Evolutionary conservation across 1,284 basidiomycete species (phyloP).

Genomic region (Cystobasidium pallidum): DNA sequence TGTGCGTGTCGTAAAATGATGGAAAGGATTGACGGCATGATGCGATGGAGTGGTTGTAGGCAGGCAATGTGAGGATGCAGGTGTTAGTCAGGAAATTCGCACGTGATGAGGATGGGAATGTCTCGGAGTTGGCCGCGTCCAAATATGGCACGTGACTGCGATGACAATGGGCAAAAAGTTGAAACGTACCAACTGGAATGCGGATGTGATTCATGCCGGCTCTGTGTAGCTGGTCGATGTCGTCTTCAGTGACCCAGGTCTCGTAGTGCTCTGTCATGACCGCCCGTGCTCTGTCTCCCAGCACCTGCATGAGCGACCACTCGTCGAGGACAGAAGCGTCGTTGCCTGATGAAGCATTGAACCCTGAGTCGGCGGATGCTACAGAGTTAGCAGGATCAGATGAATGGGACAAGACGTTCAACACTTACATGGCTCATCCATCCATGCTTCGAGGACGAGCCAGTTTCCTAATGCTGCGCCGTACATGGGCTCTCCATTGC

Average conservation of each 20-base stretch:
- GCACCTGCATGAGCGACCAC: conserved; percentile 54
- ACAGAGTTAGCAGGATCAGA: background rate
- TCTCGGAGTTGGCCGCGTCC: background rate
- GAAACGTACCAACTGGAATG: conserved; percentile 18
- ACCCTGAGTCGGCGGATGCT: conserved; percentile 49
- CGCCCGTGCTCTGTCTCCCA: conserved; percentile 49
- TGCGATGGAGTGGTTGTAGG: too few relatives aligned
- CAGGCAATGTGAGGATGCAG: too few relatives aligned
- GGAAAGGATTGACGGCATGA: too few relatives aligned
- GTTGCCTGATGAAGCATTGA: conserved; percentile 53
- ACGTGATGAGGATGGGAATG: background rate
- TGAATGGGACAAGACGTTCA: background rate
- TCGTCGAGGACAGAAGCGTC: conserved; percentile 54
- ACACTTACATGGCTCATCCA: conserved; percentile 50
- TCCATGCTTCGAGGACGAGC: conserved; percentile 52
- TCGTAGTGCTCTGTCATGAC: conserved; percentile 55
- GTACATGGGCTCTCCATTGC: conserved; percentile 26
- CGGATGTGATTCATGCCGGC: conserved; percentile 42
- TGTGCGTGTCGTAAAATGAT: background rate
- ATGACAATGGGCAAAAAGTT: background rate
- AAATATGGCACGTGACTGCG: conserved; percentile 10
- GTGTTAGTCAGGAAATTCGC: too few relatives aligned
- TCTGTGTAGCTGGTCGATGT: conserved; percentile 55
- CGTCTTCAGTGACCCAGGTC: conserved; percentile 57
- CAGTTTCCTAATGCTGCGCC: conserved; percentile 36